Evolutionary conservation across 768 basidiomycete species (phyloP), one percentile per base, ranked within the genome.

Genomic region (Cubamyces sp.): DNA sequence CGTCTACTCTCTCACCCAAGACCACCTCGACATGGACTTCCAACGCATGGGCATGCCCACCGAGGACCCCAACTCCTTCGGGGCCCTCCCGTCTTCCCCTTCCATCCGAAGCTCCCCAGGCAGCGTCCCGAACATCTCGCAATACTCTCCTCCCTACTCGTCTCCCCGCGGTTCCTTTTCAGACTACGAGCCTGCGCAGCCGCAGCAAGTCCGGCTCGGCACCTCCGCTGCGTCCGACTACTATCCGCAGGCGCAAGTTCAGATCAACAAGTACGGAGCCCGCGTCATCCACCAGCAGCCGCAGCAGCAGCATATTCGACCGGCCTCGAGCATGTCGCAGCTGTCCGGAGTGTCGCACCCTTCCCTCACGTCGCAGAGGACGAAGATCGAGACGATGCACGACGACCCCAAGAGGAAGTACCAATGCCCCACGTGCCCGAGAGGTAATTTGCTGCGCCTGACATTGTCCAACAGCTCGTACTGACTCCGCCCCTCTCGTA

Each of bases 351-450:
- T 81, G 1, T 67, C 68, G 43, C 69, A 68, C 50, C 63, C 55
- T 69, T 73, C 54, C 72, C 54, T 40, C 64, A 64, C 55, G 21
- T 59, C 57, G 42, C 65, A 62, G 56, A 64, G 56, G 51, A 41
- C 62, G 21, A 64, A 64, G 54, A 56, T 84, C 21, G 84, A 85
- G 30, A 74, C 76, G 19, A 69, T 72, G 42, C 85, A 83, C 66
- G 79, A 79, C 16, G 91, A 91, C 64, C 82, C 87, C 9, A 85
- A 88, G 70, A 90, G 88, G 75, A 91, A 89, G 69, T 92, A 92
- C 72, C 87, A 84, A 69, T 94, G 92, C 69, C 73, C 82, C 12
- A 80, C 79, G 26, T 94, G 92, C 72, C 87, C 88, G 19, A 80
- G 91, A 77, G 85, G 91, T 92, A 69, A 11, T 4, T 34, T 42